Conservation (phyloP, 2,329 filamentous ascomycete species). For the Aspergillus tamarii region DNA sequence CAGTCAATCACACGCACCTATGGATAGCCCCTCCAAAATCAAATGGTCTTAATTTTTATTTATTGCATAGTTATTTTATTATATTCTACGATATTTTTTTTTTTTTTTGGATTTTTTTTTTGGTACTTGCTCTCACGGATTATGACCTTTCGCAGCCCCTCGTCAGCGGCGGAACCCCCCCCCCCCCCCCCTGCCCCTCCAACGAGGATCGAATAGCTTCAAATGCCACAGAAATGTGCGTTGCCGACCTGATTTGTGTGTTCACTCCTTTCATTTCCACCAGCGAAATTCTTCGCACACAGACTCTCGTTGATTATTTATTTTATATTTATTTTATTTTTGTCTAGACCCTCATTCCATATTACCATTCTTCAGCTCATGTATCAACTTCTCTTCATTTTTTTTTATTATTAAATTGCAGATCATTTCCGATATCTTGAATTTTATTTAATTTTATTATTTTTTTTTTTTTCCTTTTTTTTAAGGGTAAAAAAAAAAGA, state of each 20-base stretch:
- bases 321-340: not conserved
- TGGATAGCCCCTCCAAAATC: not conserved
- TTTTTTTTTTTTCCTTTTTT: not conserved
- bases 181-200: constrained; percentile 28
- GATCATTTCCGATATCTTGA: constrained; percentile 2
- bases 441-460: not conserved
- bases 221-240: constrained; percentile 23
- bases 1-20: constrained; percentile 15
- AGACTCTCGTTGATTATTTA: not conserved
- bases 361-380: constrained; percentile 17
- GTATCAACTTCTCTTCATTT: constrained; percentile 11
- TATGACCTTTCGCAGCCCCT: constrained; percentile 15
- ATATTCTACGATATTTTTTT: constrained; percentile 7
- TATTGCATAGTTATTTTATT: constrained; percentile 10
- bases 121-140: constrained; percentile 1
- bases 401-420: constrained; percentile 12
- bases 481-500: too few species aligned
- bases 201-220: constrained; percentile 23
- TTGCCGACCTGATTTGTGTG: constrained; percentile 24
- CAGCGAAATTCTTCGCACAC: constrained; percentile 16
- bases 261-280: constrained; percentile 29
- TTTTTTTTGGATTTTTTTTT: constrained; percentile 14
- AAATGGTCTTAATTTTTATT: not conserved
- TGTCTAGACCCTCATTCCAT: constrained; percentile 11
- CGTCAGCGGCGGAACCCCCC: too few species aligned